These are phyloP conservation scores for Paraphaeosphaeria sporulosa DNA, from an alignment of 2,329 filamentous ascomycete genomes.

Conservation along the genomic window DNA sequence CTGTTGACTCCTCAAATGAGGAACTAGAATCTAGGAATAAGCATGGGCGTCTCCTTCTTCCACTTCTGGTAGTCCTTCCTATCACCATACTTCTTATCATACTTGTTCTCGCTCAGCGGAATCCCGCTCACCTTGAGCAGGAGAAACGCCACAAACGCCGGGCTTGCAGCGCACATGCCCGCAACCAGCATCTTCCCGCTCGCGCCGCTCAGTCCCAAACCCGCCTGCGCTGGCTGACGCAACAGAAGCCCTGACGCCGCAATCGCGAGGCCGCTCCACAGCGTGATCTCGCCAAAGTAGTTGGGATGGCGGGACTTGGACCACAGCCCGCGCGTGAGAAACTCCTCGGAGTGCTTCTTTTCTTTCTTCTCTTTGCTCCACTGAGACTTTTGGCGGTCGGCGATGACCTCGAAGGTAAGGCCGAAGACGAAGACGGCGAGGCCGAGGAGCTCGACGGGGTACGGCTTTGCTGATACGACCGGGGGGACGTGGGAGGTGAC, in stretches of 20 bases:
- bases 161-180: conserved; percentile 65
- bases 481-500: conserved; percentile 53
- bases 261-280: conserved; percentile 74
- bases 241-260: conserved; percentile 65
- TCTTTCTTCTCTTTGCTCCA: conserved; percentile 69
- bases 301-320: conserved; percentile 69
- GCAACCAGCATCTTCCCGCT: conserved; percentile 55
- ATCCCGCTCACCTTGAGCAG: conserved; percentile 70
- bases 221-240: conserved; percentile 61
- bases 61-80: conserved; percentile 72
- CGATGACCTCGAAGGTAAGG: conserved; percentile 66
- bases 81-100: conserved; percentile 69
- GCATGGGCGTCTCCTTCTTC: conserved; percentile 71
- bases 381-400: conserved; percentile 69
- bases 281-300: conserved; percentile 74
- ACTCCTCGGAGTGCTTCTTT: conserved; percentile 73
- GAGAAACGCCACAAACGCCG: conserved; percentile 70
- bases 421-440: conserved; percentile 66
- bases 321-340: conserved; percentile 70
- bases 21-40: conserved; percentile 66
- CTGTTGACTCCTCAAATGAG: too few species aligned
- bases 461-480: conserved; percentile 49
- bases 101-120: conserved; percentile 72
- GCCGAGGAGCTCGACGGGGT: conserved; percentile 64
- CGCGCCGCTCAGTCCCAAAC: conserved; percentile 60